Base-by-base conservation (phyloP, 2,329 filamentous ascomycete genomes). In the Metarhizium guizhouense region DNA sequence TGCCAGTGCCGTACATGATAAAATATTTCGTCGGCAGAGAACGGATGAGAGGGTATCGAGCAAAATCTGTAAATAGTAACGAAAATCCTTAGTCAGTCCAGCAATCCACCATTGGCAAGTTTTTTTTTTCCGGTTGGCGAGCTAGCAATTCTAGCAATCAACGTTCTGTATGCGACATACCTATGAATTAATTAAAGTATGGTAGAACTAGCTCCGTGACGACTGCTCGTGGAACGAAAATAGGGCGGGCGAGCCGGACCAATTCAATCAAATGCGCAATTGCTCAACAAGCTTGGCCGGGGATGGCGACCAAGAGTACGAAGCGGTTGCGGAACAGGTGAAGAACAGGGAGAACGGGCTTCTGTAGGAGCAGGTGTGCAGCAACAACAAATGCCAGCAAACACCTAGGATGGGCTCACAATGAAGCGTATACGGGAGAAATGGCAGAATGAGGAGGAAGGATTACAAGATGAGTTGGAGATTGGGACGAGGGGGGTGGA, bases 1-100 rank as follows among this genome's bases (percentile, higher is more conserved):
- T 89, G 65, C 78, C 81, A 68, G 88, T 85, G 75, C 89, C 89
- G 83, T 94, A 95, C 91, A 96, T 95, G 73, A 67, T 83, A 74
- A 16, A 30, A 47, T 48, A 49, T 52, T 36, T 51, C 20, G 38
- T 16, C 14, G 25, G n/a, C 38, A 29, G 36, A 32, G 20, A 42
- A n/a, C 20, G 16, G 42, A 30, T 25, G 32, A 64, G 62, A 63
- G 72, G 72, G 73, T 76, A 77, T 78, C 70, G 70, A 69, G 64
- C 32, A 64, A 66, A 68, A 65, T 63, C 64, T 67, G 60, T 25
- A 36, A 13, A 47, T 3, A 8, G 25, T 3, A 8, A 25, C 6
- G 42, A 11, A 3, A 38, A 29, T 20, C 7, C 4, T 36, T 3
- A 4, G 42, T 56, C n/a, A 56, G 55, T 34, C 10, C 13, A 30